phyloP scores from a whole-genome alignment of 257 asterid genomes.

The Solanum ossicruentum region DNA sequence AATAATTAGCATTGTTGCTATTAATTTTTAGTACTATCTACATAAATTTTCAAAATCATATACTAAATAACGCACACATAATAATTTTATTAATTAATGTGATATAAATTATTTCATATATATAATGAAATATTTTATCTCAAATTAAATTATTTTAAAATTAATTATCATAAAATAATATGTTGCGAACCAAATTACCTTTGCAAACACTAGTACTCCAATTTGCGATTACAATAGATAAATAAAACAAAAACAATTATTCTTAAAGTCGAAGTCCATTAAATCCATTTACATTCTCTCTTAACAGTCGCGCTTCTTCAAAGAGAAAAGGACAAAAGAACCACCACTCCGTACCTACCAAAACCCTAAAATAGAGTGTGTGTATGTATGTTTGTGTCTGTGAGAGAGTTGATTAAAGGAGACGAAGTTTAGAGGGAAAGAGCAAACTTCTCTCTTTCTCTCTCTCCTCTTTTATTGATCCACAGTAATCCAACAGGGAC shows the following conservation, averaged over 20 bases:
- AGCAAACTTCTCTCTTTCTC: not conserved
- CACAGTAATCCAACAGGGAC: not conserved
- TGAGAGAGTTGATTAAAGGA: not conserved
- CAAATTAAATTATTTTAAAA: too few species aligned
- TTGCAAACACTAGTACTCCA: not conserved
- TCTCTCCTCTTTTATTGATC: not conserved
- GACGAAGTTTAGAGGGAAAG: not conserved
- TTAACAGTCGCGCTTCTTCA: slow-evolving; percentile 9
- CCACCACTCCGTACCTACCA: slow-evolving; percentile 13
- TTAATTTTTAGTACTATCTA: not conserved
- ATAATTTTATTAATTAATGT: too few species aligned
- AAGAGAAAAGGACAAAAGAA: not conserved
- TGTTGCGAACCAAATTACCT: too few species aligned
- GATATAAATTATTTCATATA: too few species aligned
- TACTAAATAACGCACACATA: too few species aligned
- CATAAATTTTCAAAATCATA: too few species aligned
- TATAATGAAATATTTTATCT: too few species aligned
- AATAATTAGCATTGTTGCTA: too few species aligned
- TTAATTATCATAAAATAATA: too few species aligned
- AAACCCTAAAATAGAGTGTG: slow-evolving; percentile 2
- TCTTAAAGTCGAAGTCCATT: not conserved
- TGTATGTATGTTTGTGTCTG: not conserved
- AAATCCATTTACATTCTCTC: not conserved
- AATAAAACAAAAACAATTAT: not conserved
- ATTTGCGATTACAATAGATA: not conserved